A percentile compares a stretch with the other conserved stretches of the same genome.
Evolutionary conservation across 2,329 filamentous ascomycete species (phyloP).

Genomic region (Neonectria magnoliae): DNA sequence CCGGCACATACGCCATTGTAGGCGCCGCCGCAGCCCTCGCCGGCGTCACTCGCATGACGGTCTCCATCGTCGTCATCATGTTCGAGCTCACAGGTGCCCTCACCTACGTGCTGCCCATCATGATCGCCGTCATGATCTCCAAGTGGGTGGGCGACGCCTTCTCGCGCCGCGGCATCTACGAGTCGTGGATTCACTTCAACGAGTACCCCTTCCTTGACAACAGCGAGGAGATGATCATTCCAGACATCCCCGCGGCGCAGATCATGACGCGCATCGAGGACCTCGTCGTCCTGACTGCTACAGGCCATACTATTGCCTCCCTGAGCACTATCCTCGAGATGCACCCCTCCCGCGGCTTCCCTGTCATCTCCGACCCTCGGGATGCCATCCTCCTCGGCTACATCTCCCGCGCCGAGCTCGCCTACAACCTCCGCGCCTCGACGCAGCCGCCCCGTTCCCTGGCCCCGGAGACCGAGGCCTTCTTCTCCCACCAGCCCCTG

Average conservation of each 20-base stretch:
- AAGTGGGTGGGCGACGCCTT: slow-evolving; percentile 99
- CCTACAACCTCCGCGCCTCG: slow-evolving; percentile 75
- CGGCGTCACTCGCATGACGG: slow-evolving; percentile 94
- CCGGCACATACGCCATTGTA: slow-evolving; percentile 95
- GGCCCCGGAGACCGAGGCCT: slow-evolving; percentile 77
- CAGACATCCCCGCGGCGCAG: slow-evolving; percentile 85
- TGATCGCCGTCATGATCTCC: slow-evolving; percentile 97
- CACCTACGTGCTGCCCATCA: slow-evolving; percentile 96
- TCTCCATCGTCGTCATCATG: slow-evolving; percentile 99
- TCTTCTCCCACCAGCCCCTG: slow-evolving; percentile 85
- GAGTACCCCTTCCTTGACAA: slow-evolving; percentile 97
- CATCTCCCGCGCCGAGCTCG: slow-evolving; percentile 90
- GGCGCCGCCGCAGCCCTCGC: slow-evolving; percentile 94
- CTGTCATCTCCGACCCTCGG: slow-evolving; percentile 81
- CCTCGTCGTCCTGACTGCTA: slow-evolving; percentile 85
- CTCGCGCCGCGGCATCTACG: slow-evolving; percentile 92
- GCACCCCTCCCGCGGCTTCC: slow-evolving; percentile 89
- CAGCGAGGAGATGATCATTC: slow-evolving; percentile 80
- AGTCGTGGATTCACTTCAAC: slow-evolving; percentile 96
- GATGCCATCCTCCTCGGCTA: slow-evolving; percentile 88
- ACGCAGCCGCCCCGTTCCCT: slow-evolving; percentile 67
- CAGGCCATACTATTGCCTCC: slow-evolving; percentile 84
- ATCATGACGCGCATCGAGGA: slow-evolving; percentile 96
- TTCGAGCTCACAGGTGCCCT: slow-evolving; percentile 97
- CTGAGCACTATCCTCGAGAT: slow-evolving; percentile 76